A percentile compares a stretch with the other conserved stretches of the same genome.
These are phyloP conservation scores for Venturiaceae sp. DNA, from an alignment of 2,329 filamentous ascomycete genomes.

Conservation along the genomic window DNA sequence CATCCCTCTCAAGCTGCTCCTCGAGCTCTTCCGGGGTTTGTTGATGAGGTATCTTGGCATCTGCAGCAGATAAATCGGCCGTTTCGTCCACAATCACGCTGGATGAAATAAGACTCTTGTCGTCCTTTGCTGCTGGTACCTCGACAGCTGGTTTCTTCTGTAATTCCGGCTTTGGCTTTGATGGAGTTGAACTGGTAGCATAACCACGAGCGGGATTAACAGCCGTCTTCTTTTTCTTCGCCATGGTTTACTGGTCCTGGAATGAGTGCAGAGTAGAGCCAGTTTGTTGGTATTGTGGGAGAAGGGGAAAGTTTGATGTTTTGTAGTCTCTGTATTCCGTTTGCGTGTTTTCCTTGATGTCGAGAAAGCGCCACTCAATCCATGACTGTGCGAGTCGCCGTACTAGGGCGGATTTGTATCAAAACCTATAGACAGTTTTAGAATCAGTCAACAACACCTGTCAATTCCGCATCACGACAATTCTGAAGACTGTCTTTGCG, in stretches of 20 bases:
- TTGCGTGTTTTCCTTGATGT: neutral
- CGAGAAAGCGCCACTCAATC: neutral
- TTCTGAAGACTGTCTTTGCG: neutral
- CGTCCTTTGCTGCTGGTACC: slow-evolving; percentile 1
- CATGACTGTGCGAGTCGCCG: too few species aligned
- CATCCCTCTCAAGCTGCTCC: slow-evolving; percentile 77
- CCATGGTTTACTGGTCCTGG: slow-evolving; percentile 43
- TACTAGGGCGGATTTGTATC: neutral
- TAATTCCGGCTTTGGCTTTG: slow-evolving; percentile 61
- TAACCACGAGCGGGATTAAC: slow-evolving; percentile 86
- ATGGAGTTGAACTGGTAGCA: slow-evolving; percentile 85
- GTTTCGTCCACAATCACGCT: slow-evolving; percentile 13
- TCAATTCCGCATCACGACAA: neutral
- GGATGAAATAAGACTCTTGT: neutral
- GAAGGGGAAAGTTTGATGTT: slow-evolving; percentile 10
- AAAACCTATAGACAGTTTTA: neutral
- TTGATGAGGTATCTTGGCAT: slow-evolving; percentile 33
- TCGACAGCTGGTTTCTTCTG: slow-evolving; percentile 17
- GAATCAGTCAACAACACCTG: neutral
- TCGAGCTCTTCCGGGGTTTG: slow-evolving; percentile 85
- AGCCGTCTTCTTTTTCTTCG: slow-evolving; percentile 87
- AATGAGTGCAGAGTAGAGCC: slow-evolving; percentile 6
- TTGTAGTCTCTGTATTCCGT: neutral
- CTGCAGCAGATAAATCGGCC: slow-evolving; percentile 18
- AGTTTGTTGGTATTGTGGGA: slow-evolving; percentile 9